Evolutionary conservation across 2,329 filamentous ascomycete genomes (phyloP).

Genomic region (Apiospora phragmitis): DNA sequence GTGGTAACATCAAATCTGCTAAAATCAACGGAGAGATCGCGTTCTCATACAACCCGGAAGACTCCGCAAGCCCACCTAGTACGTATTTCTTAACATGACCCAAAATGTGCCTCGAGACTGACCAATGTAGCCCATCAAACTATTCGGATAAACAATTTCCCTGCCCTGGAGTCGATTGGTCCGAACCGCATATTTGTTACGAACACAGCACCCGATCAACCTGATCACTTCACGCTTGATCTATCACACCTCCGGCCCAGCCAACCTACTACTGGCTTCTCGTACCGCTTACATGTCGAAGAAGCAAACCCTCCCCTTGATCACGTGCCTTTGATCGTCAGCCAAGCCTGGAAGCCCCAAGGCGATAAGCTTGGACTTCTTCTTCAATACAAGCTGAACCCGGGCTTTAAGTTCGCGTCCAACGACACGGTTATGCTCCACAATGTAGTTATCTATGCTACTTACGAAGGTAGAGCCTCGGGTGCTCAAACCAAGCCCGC

Average conservation of each 20-base stretch:
- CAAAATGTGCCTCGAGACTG: conserved; percentile 14
- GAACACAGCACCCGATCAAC: conserved; percentile 61
- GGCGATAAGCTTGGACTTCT: conserved; percentile 84
- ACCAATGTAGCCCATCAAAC: conserved; percentile 53
- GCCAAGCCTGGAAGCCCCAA: conserved; percentile 80
- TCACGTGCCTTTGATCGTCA: conserved; percentile 73
- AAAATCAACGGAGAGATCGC: conserved; percentile 87
- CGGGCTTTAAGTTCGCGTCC: conserved; percentile 51
- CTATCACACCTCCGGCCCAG: conserved; percentile 64
- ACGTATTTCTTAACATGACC: conserved; percentile 38
- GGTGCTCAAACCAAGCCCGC: conserved; percentile 76
- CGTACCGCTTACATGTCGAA: conserved; percentile 82
- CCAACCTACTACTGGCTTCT: conserved; percentile 81
- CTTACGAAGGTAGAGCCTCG: conserved; percentile 67
- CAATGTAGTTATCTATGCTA: conserved; percentile 74
- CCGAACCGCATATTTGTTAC: conserved; percentile 91
- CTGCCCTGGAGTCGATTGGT: conserved; percentile 85
- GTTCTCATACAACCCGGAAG: conserved; percentile 70
- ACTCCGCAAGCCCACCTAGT: conserved; percentile 51
- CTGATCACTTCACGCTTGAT: conserved; percentile 80
- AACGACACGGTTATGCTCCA: conserved; percentile 59
- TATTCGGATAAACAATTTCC: conserved; percentile 85
- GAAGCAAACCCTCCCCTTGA: conserved; percentile 43
- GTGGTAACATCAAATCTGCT: conserved; percentile 68
- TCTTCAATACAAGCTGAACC: conserved; percentile 82